These are phyloP conservation scores for Zelonia costaricensis DNA, from an alignment of 208 protist species.

Conservation along the genomic window DNA sequence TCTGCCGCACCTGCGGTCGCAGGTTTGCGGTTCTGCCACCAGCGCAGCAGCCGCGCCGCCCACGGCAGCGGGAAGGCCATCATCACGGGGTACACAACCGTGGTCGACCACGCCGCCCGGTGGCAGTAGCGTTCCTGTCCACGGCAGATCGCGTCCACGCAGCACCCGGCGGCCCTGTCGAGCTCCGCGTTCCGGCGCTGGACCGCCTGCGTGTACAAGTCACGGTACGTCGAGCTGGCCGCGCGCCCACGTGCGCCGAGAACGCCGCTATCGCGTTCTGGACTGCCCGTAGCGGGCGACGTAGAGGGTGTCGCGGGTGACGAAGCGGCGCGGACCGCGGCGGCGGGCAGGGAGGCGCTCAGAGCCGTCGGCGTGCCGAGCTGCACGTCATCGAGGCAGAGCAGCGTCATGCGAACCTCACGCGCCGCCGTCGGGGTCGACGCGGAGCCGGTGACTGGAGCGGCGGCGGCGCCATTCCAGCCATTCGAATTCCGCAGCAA, in stretches of 20 bases:
- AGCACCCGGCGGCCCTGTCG: slow-evolving; percentile 13
- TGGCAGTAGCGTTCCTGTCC: slow-evolving; percentile 30
- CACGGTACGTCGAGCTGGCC: background rate
- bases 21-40: slow-evolving; percentile 10
- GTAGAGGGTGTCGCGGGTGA: background rate
- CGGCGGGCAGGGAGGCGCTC: background rate
- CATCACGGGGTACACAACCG: slow-evolving; percentile 11
- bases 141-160: slow-evolving; percentile 17
- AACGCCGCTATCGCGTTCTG: slow-evolving; percentile 1
- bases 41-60: slow-evolving; percentile 17
- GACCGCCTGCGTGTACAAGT: slow-evolving; percentile 2
- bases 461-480: background rate
- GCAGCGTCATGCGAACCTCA: slow-evolving; percentile 24
- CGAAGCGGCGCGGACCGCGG: background rate
- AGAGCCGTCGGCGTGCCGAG: slow-evolving; percentile 3
- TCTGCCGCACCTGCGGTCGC: background rate
- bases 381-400: slow-evolving; percentile 25
- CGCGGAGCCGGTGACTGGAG: too few relatives aligned
- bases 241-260: background rate
- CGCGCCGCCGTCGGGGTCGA: slow-evolving; percentile 1
- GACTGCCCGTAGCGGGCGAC: background rate
- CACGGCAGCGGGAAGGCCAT: slow-evolving; percentile 24
- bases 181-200: slow-evolving; percentile 23
- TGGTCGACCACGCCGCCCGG: slow-evolving; percentile 12
- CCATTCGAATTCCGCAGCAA: slow-evolving; percentile 15